Evolutionary conservation across 2,329 filamentous ascomycete species (phyloP).

Genomic region (Talaromyces sp.): DNA sequence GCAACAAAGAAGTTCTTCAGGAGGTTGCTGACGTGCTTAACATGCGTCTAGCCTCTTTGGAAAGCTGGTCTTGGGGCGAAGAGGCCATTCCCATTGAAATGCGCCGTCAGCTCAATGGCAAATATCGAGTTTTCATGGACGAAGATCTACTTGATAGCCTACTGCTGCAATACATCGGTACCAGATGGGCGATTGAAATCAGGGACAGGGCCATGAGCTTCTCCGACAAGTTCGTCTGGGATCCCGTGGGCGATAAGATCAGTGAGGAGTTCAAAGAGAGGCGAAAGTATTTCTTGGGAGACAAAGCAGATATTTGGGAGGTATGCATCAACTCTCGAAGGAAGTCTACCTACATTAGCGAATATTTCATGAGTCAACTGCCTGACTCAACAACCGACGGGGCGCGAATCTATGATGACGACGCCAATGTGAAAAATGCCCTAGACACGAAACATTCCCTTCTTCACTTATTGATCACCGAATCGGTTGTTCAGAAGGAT

Average conservation of each 20-base stretch:
- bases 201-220: conserved; percentile 43
- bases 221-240: conserved; percentile 47
- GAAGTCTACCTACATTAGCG: conserved; percentile 41
- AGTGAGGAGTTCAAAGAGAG: conserved; percentile 45
- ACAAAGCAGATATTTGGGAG: not conserved
- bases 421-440: conserved; percentile 44
- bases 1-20: conserved; percentile 52
- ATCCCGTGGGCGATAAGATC: conserved; percentile 34
- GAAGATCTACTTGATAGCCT: conserved; percentile 61
- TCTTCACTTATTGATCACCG: conserved; percentile 59
- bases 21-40: conserved; percentile 62
- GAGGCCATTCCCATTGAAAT: conserved; percentile 52
- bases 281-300: conserved; percentile 49
- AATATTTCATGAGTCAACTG: conserved; percentile 62
- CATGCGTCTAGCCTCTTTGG: conserved; percentile 55
- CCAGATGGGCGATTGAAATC: conserved; percentile 54
- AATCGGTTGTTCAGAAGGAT: conserved; percentile 55
- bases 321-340: conserved; percentile 35
- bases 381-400: conserved; percentile 45
- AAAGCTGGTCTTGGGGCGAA: conserved; percentile 56
- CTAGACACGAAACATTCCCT: conserved; percentile 59
- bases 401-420: conserved; percentile 44
- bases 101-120: conserved; percentile 58
- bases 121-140: conserved; percentile 63
- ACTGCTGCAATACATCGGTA: conserved; percentile 58